Conservation (phyloP, 257 asterid genomes). For the Ocimum tenuiflorum region DNA sequence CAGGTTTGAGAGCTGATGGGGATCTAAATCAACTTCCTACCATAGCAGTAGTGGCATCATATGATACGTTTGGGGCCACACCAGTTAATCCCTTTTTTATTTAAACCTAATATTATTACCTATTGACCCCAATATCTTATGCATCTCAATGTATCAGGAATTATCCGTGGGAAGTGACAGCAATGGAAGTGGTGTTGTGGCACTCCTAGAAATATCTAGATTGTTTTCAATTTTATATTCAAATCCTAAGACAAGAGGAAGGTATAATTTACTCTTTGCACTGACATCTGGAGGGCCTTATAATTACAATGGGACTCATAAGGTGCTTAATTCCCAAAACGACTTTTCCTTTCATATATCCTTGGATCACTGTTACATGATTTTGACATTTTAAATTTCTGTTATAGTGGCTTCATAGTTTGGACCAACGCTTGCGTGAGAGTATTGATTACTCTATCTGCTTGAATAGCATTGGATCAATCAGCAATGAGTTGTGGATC, state of each 20-base stretch:
- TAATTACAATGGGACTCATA: conserved; percentile 79
- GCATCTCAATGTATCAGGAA: conserved; percentile 41
- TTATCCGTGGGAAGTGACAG: conserved; percentile 92
- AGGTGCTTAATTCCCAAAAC: conserved; percentile 38
- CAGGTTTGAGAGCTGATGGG: conserved; percentile 77
- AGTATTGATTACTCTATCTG: conserved; percentile 81
- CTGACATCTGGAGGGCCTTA: conserved; percentile 97
- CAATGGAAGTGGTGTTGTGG: conserved; percentile 88
- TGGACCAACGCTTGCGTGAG: conserved; percentile 80
- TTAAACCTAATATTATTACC: conserved; percentile 1
- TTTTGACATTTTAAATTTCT: conserved; percentile 27
- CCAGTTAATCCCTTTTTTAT: conserved; percentile 48
- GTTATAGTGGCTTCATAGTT: conserved; percentile 76
- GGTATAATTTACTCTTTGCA: conserved; percentile 74
- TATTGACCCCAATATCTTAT: conserved; percentile 18
- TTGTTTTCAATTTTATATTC: conserved; percentile 81
- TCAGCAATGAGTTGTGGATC: conserved; percentile 49
- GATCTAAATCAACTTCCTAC: conserved; percentile 90
- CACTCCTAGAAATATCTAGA: conserved; percentile 89
- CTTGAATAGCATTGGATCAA: conserved; percentile 79
- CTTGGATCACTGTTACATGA: not conserved
- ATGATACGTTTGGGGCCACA: conserved; percentile 98
- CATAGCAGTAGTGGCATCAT: conserved; percentile 94
- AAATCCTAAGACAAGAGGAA: conserved; percentile 85
- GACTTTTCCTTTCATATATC: not conserved